phyloP scores from a whole-genome alignment of 2,329 filamentous ascomycete species.

The Magnaporthiopsis incrustans region DNA sequence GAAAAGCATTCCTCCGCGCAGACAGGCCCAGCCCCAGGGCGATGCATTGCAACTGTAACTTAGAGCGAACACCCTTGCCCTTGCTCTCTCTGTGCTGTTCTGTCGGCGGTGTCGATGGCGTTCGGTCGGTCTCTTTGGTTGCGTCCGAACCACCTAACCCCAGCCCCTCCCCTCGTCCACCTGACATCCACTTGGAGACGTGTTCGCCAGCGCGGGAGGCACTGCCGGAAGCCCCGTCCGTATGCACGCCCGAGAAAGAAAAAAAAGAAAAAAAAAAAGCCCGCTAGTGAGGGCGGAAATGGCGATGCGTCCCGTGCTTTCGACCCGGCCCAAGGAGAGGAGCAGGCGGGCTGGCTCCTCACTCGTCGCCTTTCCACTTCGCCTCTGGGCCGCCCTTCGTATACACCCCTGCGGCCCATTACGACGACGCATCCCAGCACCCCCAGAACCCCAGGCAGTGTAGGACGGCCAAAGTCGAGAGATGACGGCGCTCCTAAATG shows the following conservation, averaged over 20 bases:
- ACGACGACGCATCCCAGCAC: background rate
- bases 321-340: background rate
- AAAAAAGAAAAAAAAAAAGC: background rate
- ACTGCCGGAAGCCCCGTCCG: slow-evolving; percentile 23
- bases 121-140: background rate
- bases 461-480: background rate
- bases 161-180: background rate
- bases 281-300: slow-evolving; percentile 1
- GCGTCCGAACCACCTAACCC: background rate
- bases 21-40: background rate
- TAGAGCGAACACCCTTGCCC: background rate
- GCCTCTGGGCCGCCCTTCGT: background rate
- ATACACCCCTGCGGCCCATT: background rate
- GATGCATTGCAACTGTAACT: background rate
- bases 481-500: background rate
- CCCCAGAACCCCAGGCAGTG: background rate
- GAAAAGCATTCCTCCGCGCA: background rate
- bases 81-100: background rate
- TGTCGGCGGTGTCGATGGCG: background rate
- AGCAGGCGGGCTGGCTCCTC: background rate
- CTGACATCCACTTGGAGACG: background rate
- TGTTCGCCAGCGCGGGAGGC: background rate
- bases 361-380: slow-evolving; percentile 5
- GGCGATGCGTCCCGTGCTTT: slow-evolving; percentile 1
- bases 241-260: background rate